Evolutionary conservation across 305 asterid species (phyloP), one percentile per base, ranked within the genome.

Genomic region (Solanum hybrid): DNA sequence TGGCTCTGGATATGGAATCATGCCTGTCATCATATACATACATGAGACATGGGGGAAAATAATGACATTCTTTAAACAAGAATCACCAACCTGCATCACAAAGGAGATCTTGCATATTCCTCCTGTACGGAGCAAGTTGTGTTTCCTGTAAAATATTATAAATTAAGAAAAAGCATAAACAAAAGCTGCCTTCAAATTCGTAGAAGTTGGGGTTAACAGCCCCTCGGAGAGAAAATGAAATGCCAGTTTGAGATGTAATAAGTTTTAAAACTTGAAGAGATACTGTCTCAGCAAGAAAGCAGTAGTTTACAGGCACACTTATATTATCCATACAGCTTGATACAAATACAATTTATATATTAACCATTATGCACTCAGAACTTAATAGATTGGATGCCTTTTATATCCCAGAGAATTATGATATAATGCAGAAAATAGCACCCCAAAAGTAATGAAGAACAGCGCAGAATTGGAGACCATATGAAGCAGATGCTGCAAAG

Each of bases 91-190:
- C 98, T 91, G 99, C 94, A 92, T 97, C 99, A 90, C 99, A 97
- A 36, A 97, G 98, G 91, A 95, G 97, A 94, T 97, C 99, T 94
- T 97, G 99, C 97, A 95, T 94, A 91, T 97, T 97, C 93, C 99
- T 95, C 89, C 97, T 93, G 76, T 95, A 96, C 31, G 99, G 99
- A 91, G 95, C 96, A 91, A 95, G 96, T 90, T 96, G 99, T n/a
- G 98, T 96, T 94, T 97, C 99, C 99, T 97, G 91, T 26, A 80
- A 6, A 45, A 88, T 84, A 22, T 84, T 86, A 91, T 81, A 27
- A 88, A 90, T 82, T 89, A 89, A 66, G 64, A 77, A 91, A 90
- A 82, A 87, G 75, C 75, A 84, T 84, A 51, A 84, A 84, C 12
- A 6, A 56, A 84, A 84, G 22, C 73, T 31, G 76, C 73, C 71